A percentile compares a stretch with the other conserved stretches of the same genome.
Conservation (phyloP, 768 basidiomycete species). For the Russula abietina region DNA sequence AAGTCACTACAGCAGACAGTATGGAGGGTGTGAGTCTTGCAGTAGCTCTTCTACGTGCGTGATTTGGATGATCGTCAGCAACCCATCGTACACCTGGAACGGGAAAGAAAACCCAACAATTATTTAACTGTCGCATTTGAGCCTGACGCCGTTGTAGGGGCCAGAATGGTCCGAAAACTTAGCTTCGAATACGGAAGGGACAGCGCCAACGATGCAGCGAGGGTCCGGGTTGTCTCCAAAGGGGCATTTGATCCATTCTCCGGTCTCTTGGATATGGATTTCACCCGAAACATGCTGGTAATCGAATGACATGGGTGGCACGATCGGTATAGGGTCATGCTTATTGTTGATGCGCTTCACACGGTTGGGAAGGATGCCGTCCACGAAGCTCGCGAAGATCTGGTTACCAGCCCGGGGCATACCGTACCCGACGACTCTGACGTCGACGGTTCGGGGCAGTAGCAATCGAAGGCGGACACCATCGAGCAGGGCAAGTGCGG, state of each 20-base stretch:
- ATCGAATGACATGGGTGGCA: conserved; percentile 44
- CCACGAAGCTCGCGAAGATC: conserved; percentile 29
- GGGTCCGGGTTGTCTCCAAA: conserved; percentile 25
- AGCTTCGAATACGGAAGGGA: not conserved
- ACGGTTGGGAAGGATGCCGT: conserved; percentile 23
- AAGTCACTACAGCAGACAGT: not conserved
- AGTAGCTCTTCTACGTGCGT: not conserved
- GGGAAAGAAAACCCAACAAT: not conserved
- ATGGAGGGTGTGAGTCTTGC: not conserved
- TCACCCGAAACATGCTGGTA: conserved; percentile 50
- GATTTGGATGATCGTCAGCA: too few relatives aligned
- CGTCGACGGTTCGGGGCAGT: conserved; percentile 28
- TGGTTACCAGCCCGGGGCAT: conserved; percentile 44
- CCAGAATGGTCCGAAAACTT: not conserved
- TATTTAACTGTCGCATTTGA: not conserved
- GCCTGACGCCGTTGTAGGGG: not conserved
- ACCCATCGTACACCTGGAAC: not conserved
- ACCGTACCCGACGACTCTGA: conserved; percentile 42
- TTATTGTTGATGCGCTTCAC: conserved; percentile 36
- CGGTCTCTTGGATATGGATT: conserved; percentile 42
- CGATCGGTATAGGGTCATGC: conserved; percentile 45
- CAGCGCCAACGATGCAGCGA: not conserved
- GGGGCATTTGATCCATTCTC: conserved; percentile 38
- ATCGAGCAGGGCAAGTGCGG: conserved; percentile 30
- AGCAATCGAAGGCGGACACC: conserved; percentile 27